Evolutionary conservation across 805 yeast genomes (phyloP).

Genomic region (Danielozyma ontarioensis): DNA sequence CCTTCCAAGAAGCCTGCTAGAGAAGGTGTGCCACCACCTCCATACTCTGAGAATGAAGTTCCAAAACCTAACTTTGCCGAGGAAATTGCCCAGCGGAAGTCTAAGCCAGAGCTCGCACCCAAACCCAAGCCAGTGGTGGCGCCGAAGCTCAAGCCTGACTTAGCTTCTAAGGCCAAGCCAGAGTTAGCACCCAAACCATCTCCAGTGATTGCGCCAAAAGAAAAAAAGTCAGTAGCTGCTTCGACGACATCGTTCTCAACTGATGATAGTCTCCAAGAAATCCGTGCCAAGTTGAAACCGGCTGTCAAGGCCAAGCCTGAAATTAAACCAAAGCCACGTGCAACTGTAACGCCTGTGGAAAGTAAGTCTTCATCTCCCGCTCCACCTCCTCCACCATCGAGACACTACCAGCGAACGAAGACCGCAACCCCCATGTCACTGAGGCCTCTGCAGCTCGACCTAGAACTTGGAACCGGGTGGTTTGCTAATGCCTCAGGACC

Average conservation of each 20-base stretch:
- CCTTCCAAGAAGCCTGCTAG: slow-evolving; percentile 29
- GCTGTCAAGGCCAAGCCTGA: slow-evolving; percentile 7
- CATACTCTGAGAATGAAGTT: slow-evolving; percentile 11
- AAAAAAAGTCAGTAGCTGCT: too few species aligned
- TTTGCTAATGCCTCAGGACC: slow-evolving; percentile 27
- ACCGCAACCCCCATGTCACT: slow-evolving; percentile 17
- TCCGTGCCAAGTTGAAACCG: background rate
- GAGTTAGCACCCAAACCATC: slow-evolving; percentile 2
- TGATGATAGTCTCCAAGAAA: background rate
- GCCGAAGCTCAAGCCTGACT: slow-evolving; percentile 5
- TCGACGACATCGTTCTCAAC: too few species aligned
- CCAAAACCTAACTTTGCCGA: slow-evolving; percentile 23
- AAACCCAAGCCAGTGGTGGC: slow-evolving; percentile 3
- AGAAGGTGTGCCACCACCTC: slow-evolving; percentile 14
- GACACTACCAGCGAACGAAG: slow-evolving; percentile 9
- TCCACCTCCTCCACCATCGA: slow-evolving; percentile 33
- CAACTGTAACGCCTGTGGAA: too few species aligned
- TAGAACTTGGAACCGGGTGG: slow-evolving; percentile 45
- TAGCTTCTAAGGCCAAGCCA: slow-evolving; percentile 8
- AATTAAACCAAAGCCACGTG: slow-evolving; percentile 2
- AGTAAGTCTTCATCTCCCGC: slow-evolving; percentile 6
- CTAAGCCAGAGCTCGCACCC: background rate
- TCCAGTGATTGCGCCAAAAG: background rate
- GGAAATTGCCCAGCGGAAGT: slow-evolving; percentile 15
- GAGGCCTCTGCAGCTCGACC: slow-evolving; percentile 32